Base-by-base conservation (phyloP, 75 land plant species). In the Cryptomeria japonica region DNA sequence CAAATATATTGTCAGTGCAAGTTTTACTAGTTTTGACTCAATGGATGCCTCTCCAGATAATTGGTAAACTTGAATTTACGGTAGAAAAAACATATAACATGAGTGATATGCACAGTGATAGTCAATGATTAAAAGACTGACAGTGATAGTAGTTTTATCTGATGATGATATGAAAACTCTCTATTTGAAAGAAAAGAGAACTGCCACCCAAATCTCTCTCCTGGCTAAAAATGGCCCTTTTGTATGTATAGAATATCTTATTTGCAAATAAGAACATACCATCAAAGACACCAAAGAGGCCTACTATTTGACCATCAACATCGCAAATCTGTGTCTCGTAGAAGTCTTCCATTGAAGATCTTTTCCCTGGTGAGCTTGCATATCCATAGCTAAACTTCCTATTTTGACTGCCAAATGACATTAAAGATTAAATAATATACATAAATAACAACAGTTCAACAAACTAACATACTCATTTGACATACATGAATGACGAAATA, bases 281-380 rank as follows among this genome's bases (percentile, higher is more conserved):
- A 91, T 96, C 98, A 89, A 91, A 96, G 86, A 96, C 98, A 53
- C 97, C 98, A 90, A 96, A 96, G 80, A 96, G 89, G 19, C 96
- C 98, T 70, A 94, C 94, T 90, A 94, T 91, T 87, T 93, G 90
- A 84, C 93, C 97, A 91, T 96, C 94, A 87, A 96, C 89, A 70
- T 95, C 95, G 16, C 92, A 94, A 53, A 94, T 90, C 77, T 91
- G 92, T 41, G 98, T 92, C 39, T 94, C 94, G 75, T 77, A 93
- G 84, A 89, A 95, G 79, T 96, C 98, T 86, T 96, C 98, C 98
- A 96, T 96, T 13, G 98, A 92, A 53, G 92, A 64, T 79, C 98
- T 92, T 90, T 94, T 94, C 39, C 98, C 98, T 82, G 92, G 91
- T 84, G 93, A 93, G 89, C 92, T 96, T 42, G 96, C 93, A 89